A percentile compares a stretch with the other conserved stretches of the same genome.
These are phyloP conservation scores for Extremus antarcticus DNA, from an alignment of 495 filamentous ascomycete species.

Conservation along the genomic window DNA sequence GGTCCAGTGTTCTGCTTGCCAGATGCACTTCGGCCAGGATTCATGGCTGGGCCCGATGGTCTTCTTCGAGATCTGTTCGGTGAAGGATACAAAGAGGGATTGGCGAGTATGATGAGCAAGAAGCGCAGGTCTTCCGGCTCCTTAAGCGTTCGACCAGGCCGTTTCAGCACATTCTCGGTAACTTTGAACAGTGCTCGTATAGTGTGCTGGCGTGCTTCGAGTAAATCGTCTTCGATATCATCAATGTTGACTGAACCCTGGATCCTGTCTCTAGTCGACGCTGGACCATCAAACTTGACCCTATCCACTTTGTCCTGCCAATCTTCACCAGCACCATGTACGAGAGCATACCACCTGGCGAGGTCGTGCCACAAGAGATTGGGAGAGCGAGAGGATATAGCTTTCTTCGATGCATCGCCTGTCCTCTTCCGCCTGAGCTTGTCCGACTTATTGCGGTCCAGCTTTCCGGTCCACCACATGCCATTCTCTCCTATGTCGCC, in stretches of 20 bases:
- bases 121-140: slow-evolving; percentile 66
- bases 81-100: slow-evolving; percentile 56
- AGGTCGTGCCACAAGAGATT: slow-evolving; percentile 66
- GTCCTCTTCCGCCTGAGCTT: slow-evolving; percentile 17
- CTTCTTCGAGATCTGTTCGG: slow-evolving; percentile 8
- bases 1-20: not conserved
- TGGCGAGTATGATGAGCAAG: slow-evolving; percentile 72
- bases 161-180: slow-evolving; percentile 73
- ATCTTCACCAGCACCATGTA: slow-evolving; percentile 51
- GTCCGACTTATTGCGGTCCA: slow-evolving; percentile 30
- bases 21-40: not conserved
- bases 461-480: slow-evolving; percentile 66
- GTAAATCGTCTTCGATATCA: slow-evolving; percentile 45
- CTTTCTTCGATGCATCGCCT: slow-evolving; percentile 3
- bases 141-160: slow-evolving; percentile 61
- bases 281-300: slow-evolving; percentile 25
- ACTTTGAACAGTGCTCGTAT: slow-evolving; percentile 67
- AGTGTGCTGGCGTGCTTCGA: slow-evolving; percentile 57
- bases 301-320: slow-evolving; percentile 45
- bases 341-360: slow-evolving; percentile 63
- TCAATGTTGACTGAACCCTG: slow-evolving; percentile 6
- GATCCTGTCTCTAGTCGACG: slow-evolving; percentile 26
- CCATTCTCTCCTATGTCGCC: slow-evolving; percentile 77
- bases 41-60: not conserved
- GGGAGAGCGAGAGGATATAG: slow-evolving; percentile 53